Conservation (phyloP, 2,329 filamentous ascomycete genomes). For the Paecilomyces variotii region DNA sequence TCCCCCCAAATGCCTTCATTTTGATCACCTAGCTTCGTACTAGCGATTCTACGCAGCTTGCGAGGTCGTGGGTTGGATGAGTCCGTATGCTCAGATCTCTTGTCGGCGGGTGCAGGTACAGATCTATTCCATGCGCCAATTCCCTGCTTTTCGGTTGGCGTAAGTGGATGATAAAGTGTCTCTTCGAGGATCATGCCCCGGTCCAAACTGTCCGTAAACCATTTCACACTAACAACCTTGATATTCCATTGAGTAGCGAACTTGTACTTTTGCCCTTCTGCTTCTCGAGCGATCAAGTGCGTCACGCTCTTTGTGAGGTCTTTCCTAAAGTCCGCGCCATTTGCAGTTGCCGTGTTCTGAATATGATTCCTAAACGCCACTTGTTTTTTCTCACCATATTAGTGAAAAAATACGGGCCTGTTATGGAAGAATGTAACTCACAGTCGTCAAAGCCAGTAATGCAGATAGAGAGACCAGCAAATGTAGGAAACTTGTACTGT, state of each 20-base stretch:
- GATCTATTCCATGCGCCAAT: slow-evolving; percentile 64
- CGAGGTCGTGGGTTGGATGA: slow-evolving; percentile 54
- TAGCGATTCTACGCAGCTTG: slow-evolving; percentile 82
- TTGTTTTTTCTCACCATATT: slow-evolving; percentile 21
- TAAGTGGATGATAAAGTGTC: slow-evolving; percentile 66
- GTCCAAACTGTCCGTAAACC: slow-evolving; percentile 74
- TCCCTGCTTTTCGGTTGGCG: slow-evolving; percentile 65
- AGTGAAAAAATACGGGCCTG: slow-evolving; percentile 2
- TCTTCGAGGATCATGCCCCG: slow-evolving; percentile 90
- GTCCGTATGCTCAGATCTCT: slow-evolving; percentile 36
- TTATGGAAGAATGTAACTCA: slow-evolving; percentile 25
- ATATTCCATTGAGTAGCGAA: slow-evolving; percentile 80
- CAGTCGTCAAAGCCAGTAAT: slow-evolving; percentile 63
- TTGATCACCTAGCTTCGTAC: slow-evolving; percentile 71
- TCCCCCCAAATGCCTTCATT: slow-evolving; percentile 84
- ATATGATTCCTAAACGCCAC: slow-evolving; percentile 62
- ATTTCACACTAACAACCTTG: slow-evolving; percentile 70
- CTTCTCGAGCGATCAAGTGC: slow-evolving; percentile 72
- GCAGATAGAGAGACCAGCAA: slow-evolving; percentile 52
- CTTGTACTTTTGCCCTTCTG: slow-evolving; percentile 82
- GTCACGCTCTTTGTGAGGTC: slow-evolving; percentile 81
- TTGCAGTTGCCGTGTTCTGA: slow-evolving; percentile 55
- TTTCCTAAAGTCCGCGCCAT: slow-evolving; percentile 78
- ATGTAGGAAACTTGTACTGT: slow-evolving; percentile 39
- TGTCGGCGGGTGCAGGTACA: slow-evolving; percentile 18